Evolutionary conservation across 139 green algal species (phyloP), one percentile per base, ranked within the genome.

Genomic region (Coccomyxa sp.): DNA sequence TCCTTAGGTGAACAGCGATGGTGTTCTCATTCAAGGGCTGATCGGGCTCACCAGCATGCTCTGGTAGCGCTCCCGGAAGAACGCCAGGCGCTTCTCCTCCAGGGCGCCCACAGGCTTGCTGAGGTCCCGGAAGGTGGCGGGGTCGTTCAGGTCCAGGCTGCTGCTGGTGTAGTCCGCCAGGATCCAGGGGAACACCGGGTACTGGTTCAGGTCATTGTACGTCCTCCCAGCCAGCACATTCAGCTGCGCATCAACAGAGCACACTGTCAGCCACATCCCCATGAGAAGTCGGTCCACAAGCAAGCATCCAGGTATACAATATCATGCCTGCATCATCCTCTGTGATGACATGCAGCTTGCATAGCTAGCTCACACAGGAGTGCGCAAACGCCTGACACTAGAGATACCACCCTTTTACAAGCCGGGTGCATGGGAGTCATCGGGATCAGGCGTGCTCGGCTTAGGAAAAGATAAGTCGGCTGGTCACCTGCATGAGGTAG

Each of bases 151-250:
- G 83, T 98, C 92, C 70, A 97, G 78, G 68, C 27, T 84, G 77
- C 55, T 73, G 55, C 69, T 82, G 35, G 79, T 80, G 89, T 97
- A 99, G 85, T 98, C 94, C 0, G 72, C 31, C 35, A 99, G 82
- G 50, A 99, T 89, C 94, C 94, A 98, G 33, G 94, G 94, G 73
- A 97, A 94, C 37, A 98, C 92, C 0, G 93, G 93, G 84, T 90
- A 98, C 85, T 97, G 90, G 16, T 86, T 82, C 29, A 96, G 83
- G 88, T 97, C 91, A 82, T 93, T 93, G 85, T 95, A 95, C 0
- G 84, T 93, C 36, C 93, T 87, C 27, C 89, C 92, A 0, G 81
- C 81, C 55, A 81, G 55, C 12, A 55, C 74, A 83, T 95, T 95
- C 39, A 95, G 84, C 87, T 91, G 93, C 68, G 50, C 50, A 64